Evolutionary conservation across 371 early-diverging fungal genomes (phyloP), one percentile per base, ranked within the genome.

Genomic region (Mucor plumbeus): DNA sequence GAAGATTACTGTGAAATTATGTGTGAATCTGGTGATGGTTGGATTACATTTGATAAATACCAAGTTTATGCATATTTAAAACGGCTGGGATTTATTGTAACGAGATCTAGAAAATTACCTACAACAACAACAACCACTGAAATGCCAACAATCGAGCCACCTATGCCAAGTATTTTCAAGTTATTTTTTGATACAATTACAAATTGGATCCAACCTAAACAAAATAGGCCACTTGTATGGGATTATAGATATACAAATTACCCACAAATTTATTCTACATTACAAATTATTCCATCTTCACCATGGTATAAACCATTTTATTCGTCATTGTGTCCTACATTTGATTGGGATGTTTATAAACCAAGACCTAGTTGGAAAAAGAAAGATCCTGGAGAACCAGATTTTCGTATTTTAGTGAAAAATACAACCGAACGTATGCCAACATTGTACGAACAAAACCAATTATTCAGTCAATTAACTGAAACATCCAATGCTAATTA

Each of bases 311-410:
- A 58, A n/a, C 78, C 75, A 2, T 61, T 61, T 50, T 55, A 44
- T 5, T 5, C 39, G 10, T 35, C 34, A 17, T 31, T 47, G 10
- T 44, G 39, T 13, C 31, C 35, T 17, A 3, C 36, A 7, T 70
- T 84, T 31, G 79, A 84, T 48, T 86, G 80, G 74, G 81, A 85
- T 48, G 84, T 86, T 1, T 86, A 85, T 65, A 82, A 81, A 31
- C 87, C 87, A 40, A 78, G 72, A 17, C 70, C 83, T 14, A 38
- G 71, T n/a, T 86, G 82, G 75, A 85, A 81, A 54, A 86, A 86
- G 54, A 72, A 79, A 1, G 79, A 82, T 35, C 85, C 85, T 8
- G 84, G 87, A 36, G 56, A 53, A 4, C 85, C 87, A 34, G 84
- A 85, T 58, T 84, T 79, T 61, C 75, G 68, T 6, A 65, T 86